Conservation (phyloP, 768 basidiomycete species). For the Tulasnella sp. region DNA sequence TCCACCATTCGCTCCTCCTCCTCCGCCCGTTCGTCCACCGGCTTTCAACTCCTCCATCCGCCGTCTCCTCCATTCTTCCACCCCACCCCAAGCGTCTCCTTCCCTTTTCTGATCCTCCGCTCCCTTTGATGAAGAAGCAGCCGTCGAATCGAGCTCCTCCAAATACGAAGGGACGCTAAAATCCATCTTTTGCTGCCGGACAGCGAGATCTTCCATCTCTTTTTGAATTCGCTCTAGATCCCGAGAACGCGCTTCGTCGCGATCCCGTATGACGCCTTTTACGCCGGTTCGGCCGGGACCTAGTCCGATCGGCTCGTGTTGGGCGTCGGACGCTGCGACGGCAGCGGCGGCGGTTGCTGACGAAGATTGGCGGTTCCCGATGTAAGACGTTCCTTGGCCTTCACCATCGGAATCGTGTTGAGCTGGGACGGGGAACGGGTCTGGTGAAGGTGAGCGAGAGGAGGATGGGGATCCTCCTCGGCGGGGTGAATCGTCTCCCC, state of each 20-base stretch:
- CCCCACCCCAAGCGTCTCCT: conserved; percentile 32
- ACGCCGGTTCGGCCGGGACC: conserved; percentile 81
- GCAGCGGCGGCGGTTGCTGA: background rate
- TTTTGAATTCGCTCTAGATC: conserved; percentile 42
- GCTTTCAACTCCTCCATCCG: conserved; percentile 28
- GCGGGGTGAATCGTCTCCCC: conserved; percentile 53
- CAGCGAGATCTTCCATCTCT: conserved; percentile 47
- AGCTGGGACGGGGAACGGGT: conserved; percentile 38
- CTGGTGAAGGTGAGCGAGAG: conserved; percentile 37
- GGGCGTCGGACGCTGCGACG: conserved; percentile 28
- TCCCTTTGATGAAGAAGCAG: conserved; percentile 32
- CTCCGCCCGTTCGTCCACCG: conserved; percentile 38
- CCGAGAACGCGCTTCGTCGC: conserved; percentile 51
- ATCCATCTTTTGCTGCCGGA: conserved; percentile 54
- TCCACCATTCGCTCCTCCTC: conserved; percentile 40
- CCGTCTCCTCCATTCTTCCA: conserved; percentile 11
- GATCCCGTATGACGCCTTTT: conserved; percentile 80
- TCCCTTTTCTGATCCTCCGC: conserved; percentile 32
- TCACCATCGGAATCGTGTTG: conserved; percentile 37
- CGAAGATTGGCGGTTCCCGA: conserved; percentile 5
- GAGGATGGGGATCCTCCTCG: conserved; percentile 49
- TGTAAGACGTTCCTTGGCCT: conserved; percentile 32
- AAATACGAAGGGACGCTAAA: conserved; percentile 53
- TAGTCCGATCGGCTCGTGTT: conserved; percentile 71
- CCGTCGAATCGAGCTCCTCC: conserved; percentile 50